Percentiles rank a stretch among this genome's conserved stretches.
Evolutionary conservation across 805 yeast genomes (phyloP).

Genomic region (Kodamaea jinghongensis): DNA sequence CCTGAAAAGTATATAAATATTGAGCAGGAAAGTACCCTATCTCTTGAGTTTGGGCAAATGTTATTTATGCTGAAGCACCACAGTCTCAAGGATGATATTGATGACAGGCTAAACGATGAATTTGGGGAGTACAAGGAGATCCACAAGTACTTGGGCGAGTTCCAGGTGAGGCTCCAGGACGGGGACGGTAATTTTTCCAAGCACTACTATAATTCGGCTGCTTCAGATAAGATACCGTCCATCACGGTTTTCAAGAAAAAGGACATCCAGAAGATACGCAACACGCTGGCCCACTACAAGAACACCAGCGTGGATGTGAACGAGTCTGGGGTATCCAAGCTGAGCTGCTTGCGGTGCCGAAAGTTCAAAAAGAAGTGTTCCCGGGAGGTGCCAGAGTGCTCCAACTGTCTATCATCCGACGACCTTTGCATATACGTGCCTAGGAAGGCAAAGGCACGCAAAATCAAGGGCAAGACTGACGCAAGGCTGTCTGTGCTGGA

Average conservation of each 20-base stretch:
- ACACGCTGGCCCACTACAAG: conserved; percentile 23
- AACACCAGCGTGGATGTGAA: conserved; percentile 19
- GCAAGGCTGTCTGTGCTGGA: too few relatives aligned
- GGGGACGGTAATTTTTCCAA: conserved; percentile 10
- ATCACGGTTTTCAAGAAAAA: conserved; percentile 31
- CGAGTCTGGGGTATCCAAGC: conserved; percentile 21
- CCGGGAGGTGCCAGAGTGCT: conserved; percentile 30
- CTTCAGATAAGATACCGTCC: conserved; percentile 8
- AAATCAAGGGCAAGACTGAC: too few relatives aligned
- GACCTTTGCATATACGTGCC: conserved; percentile 27
- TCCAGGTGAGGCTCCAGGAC: conserved; percentile 16
- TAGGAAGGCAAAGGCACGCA: conserved; percentile 13
- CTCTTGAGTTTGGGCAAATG: not conserved
- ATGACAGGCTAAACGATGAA: not conserved
- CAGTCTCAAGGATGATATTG: not conserved
- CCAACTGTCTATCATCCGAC: conserved; percentile 28
- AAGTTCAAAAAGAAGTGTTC: conserved; percentile 31
- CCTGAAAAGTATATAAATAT: not conserved
- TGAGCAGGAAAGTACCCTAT: not conserved
- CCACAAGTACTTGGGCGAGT: conserved; percentile 19
- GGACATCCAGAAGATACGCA: conserved; percentile 15
- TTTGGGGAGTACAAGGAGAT: conserved; percentile 18
- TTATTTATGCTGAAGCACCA: not conserved
- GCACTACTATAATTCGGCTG: not conserved
- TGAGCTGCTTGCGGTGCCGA: conserved; percentile 32